Conservation (phyloP, 2,329 filamentous ascomycete genomes). For the Lecanicillium sp. region DNA sequence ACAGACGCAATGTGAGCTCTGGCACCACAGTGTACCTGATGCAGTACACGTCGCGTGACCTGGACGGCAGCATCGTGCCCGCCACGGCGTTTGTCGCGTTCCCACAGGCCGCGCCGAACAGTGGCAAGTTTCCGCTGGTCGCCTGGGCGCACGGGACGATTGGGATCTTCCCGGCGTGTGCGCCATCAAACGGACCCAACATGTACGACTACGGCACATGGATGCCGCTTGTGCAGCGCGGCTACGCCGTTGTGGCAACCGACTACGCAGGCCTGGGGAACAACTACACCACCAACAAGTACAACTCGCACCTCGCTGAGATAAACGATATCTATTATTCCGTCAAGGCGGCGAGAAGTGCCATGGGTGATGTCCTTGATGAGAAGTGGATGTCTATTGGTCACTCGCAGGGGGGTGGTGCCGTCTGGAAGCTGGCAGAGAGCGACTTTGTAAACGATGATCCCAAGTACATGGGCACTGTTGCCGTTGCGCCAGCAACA, state of each 20-base stretch:
- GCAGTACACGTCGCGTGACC: constrained; percentile 18
- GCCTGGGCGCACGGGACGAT: constrained; percentile 18
- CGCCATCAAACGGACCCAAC: constrained; percentile 14
- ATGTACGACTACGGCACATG: constrained; percentile 16
- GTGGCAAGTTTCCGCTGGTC: constrained; percentile 3
- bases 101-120: neutral
- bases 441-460: constrained; percentile 13
- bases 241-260: constrained; percentile 19
- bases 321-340: constrained; percentile 18
- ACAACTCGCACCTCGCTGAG: constrained; percentile 14
- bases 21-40: constrained; percentile 17
- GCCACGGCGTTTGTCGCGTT: constrained; percentile 16
- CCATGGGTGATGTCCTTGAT: constrained; percentile 10
- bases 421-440: constrained; percentile 19
- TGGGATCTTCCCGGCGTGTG: constrained; percentile 16
- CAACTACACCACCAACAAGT: constrained; percentile 18
- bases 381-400: constrained; percentile 16
- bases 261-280: constrained; percentile 20
- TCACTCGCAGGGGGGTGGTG: constrained; percentile 18
- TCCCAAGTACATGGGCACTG: constrained; percentile 15
- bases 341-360: constrained; percentile 12
- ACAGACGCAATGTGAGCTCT: constrained; percentile 9
- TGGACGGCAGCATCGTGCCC: constrained; percentile 13
- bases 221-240: constrained; percentile 10
- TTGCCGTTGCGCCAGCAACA: constrained; percentile 16